Evolutionary conservation across 768 basidiomycete genomes (phyloP).

Genomic region (Lanmaoa pseudosensibilis): DNA sequence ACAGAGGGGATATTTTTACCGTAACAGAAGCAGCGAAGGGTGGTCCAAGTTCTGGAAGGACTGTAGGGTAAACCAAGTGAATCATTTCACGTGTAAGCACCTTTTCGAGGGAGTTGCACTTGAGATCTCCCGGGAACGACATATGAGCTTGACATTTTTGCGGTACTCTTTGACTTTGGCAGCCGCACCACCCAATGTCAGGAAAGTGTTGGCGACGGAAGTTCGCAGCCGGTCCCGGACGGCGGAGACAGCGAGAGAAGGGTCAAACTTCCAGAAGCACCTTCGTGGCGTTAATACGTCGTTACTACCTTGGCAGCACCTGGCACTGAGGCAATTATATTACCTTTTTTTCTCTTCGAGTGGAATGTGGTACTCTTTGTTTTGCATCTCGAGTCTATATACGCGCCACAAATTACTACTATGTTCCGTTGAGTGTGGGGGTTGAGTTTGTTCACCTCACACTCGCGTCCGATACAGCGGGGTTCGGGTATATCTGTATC

Average conservation of each 20-base stretch:
- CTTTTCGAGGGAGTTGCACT: not conserved
- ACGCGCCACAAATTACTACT: too few relatives aligned
- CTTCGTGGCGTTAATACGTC: conserved; percentile 14
- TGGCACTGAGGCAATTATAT: conserved; percentile 1
- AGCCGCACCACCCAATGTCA: not conserved
- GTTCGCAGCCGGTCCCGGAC: conserved; percentile 1
- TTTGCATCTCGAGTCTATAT: not conserved
- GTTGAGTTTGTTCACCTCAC: not conserved
- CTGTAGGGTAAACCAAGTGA: conserved; percentile 31
- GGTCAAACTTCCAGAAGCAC: conserved; percentile 3
- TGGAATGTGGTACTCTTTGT: not conserved
- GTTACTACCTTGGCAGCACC: not conserved
- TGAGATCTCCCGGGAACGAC: not conserved
- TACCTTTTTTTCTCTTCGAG: not conserved
- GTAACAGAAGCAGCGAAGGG: conserved; percentile 62
- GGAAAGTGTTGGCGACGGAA: not conserved
- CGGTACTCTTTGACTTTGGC: not conserved
- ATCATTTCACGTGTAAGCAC: conserved; percentile 5
- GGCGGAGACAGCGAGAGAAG: conserved; percentile 3
- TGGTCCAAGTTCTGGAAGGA: conserved; percentile 67
- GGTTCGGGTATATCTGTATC: not conserved
- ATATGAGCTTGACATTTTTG: not conserved
- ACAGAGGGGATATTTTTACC: not conserved
- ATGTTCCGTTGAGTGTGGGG: not conserved
- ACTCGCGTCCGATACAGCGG: not conserved